These are phyloP conservation scores for Fusarium illudens DNA, from an alignment of 2,329 filamentous ascomycete species.

Conservation along the genomic window DNA sequence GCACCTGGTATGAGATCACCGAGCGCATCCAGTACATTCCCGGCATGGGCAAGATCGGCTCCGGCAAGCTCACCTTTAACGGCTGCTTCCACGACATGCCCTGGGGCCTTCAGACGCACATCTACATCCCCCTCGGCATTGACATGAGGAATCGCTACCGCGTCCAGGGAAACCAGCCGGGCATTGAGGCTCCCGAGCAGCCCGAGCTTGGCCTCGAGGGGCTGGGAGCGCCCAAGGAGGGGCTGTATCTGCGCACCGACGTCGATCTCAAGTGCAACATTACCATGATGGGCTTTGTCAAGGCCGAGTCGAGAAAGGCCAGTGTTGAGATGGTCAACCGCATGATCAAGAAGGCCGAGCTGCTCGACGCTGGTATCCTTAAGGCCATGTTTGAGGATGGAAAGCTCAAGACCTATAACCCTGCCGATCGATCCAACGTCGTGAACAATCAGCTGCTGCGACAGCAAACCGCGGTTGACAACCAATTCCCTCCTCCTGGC, in stretches of 20 bases:
- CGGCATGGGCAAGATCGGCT: constrained; percentile 70
- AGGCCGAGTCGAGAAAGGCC: constrained; percentile 71
- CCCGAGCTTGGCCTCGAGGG: constrained; percentile 67
- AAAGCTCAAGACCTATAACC: constrained; percentile 67
- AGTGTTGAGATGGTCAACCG: constrained; percentile 73
- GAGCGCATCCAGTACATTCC: constrained; percentile 75
- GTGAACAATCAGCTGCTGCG: constrained; percentile 48
- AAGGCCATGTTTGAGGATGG: constrained; percentile 74
- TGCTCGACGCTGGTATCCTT: constrained; percentile 71
- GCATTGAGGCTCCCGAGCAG: constrained; percentile 67
- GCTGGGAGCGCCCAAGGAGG: constrained; percentile 69
- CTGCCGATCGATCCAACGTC: constrained; percentile 57
- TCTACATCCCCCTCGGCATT: constrained; percentile 72
- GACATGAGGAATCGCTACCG: constrained; percentile 75
- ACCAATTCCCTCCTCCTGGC: constrained; percentile 3
- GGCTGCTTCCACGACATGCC: constrained; percentile 78
- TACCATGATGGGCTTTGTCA: constrained; percentile 70
- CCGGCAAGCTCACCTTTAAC: constrained; percentile 72
- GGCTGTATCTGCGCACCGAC: constrained; percentile 74
- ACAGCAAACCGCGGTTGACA: constrained; percentile 37
- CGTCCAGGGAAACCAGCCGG: constrained; percentile 74
- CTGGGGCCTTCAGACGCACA: constrained; percentile 76
- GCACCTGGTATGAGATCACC: constrained; percentile 77
- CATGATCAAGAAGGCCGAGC: constrained; percentile 75
- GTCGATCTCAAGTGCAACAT: constrained; percentile 77